Evolutionary conservation across 192 early-diverging fungal genomes (phyloP), one percentile per base, ranked within the genome.

Genomic region (Diversispora eburnea): DNA sequence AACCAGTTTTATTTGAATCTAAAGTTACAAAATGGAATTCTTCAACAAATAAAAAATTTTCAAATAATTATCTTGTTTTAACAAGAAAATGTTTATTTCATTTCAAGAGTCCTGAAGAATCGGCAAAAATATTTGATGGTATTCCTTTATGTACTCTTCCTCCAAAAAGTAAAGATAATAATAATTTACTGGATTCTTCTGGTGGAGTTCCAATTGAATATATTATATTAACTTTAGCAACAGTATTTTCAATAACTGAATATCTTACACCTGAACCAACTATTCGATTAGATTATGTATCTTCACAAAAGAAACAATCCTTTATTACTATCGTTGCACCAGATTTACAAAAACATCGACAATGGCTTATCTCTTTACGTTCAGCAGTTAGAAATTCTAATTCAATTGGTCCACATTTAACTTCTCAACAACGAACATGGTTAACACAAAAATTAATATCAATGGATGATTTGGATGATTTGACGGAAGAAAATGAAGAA

Each of bases 201-300:
- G 10, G 13, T 8, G 13, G 15, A 1, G 17, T 43, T 5, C 3
- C 52, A 3, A 8, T 13, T 5, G 51, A 70, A n/a, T 17, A 70
- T 70, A n/a, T 70, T n/a, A 7, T 55, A 19, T 20, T 70, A 22
- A 39, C 10, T 19, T 55, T 70, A 43, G 5, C 33, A 10, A 57
- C 54, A 7, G 67, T 57, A 22, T 70, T 43, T 52, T 0, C 67
- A 9, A 25, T 70, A 19, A n/a, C 22, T 70, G 47, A 70, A 55
- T 9, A 57, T 12, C 20, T 57, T 6, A 13, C 52, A 25, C 67
- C 67, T 41, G 67, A 70, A 55, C 54, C 8, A 15, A 7, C 3
- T 22, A 70, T 70, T 55, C 22, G 51, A 12, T 56, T 70, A 48
- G 25, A 70, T 70, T 57, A 55, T 55, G 15, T 70, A 3, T 42